Conservation (phyloP, 306 rosid species). For the Abrus precatorius region DNA sequence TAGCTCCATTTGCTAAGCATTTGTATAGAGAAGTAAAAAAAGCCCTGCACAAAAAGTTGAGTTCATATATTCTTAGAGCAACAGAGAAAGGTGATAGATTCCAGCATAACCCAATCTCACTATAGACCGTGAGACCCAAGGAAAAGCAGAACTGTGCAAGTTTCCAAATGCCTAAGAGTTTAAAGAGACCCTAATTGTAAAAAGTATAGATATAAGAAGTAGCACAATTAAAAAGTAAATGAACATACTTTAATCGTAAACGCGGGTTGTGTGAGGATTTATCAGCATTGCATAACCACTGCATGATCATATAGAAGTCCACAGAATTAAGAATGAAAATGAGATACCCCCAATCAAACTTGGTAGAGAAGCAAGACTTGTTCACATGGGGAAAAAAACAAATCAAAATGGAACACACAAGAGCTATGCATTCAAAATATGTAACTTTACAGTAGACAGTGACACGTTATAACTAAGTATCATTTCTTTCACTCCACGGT, state of each 20-base stretch:
- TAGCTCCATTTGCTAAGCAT: slow-evolving; percentile 86
- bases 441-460: not conserved
- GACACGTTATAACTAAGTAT: not conserved
- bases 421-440: not conserved
- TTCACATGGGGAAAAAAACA: not conserved
- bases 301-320: slow-evolving; percentile 47
- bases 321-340: slow-evolving; percentile 27
- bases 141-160: too few relatives aligned
- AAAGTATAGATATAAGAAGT: not conserved
- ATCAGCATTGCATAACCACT: slow-evolving; percentile 99
- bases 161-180: slow-evolving; percentile 12
- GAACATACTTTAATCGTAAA: slow-evolving; percentile 86
- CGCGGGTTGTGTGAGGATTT: slow-evolving; percentile 87
- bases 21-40: slow-evolving; percentile 89
- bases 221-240: slow-evolving; percentile 22
- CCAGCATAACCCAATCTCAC: slow-evolving; percentile 10
- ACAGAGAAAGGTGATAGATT: slow-evolving; percentile 20
- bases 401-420: not conserved
- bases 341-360: slow-evolving; percentile 22
- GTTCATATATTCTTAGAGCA: not conserved
- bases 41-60: slow-evolving; percentile 62
- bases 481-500: not conserved
- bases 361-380: slow-evolving; percentile 2
- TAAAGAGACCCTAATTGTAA: slow-evolving; percentile 2
- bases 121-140: slow-evolving; percentile 6